Evolutionary conservation across 441 rosid genomes (phyloP).

Genomic region (Biscutella laevigata): DNA sequence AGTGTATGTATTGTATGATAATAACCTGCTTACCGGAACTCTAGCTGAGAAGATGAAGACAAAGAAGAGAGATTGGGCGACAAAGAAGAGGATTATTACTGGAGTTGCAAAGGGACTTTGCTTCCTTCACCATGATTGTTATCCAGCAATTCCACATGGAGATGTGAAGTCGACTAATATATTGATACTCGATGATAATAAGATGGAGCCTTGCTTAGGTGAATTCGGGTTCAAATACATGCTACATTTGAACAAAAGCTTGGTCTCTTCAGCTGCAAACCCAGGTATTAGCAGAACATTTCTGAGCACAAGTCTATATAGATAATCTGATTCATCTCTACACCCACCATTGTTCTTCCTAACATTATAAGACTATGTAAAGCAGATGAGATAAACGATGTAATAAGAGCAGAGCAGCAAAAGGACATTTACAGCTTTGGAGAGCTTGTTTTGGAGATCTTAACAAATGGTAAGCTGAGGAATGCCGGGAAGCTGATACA

Average conservation of each 20-base stretch:
- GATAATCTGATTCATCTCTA: neutral
- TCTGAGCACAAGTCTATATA: neutral
- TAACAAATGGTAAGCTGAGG: conserved; percentile 51
- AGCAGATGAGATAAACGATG: conserved; percentile 40
- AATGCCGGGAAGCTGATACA: conserved; percentile 35
- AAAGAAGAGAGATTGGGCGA: conserved; percentile 53
- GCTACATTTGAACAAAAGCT: conserved; percentile 33
- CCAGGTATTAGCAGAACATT: conserved; percentile 34
- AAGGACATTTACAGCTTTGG: conserved; percentile 64
- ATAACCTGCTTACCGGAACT: conserved; percentile 57
- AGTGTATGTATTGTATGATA: conserved; percentile 63
- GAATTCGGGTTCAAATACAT: conserved; percentile 62
- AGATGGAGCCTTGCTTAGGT: conserved; percentile 63
- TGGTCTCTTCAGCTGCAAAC: conserved; percentile 31
- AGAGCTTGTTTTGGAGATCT: conserved; percentile 60
- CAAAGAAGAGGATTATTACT: conserved; percentile 46
- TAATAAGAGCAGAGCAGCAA: conserved; percentile 38
- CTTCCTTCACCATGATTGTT: conserved; percentile 88
- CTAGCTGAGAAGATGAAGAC: conserved; percentile 47
- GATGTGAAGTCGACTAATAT: conserved; percentile 62
- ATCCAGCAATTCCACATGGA: conserved; percentile 85
- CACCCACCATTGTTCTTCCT: neutral
- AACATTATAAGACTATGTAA: conserved; percentile 3
- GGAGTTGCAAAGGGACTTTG: conserved; percentile 75
- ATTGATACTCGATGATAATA: conserved; percentile 51